phyloP scores from a whole-genome alignment of 495 filamentous ascomycete genomes.

The Choiromyces venosus region DNA sequence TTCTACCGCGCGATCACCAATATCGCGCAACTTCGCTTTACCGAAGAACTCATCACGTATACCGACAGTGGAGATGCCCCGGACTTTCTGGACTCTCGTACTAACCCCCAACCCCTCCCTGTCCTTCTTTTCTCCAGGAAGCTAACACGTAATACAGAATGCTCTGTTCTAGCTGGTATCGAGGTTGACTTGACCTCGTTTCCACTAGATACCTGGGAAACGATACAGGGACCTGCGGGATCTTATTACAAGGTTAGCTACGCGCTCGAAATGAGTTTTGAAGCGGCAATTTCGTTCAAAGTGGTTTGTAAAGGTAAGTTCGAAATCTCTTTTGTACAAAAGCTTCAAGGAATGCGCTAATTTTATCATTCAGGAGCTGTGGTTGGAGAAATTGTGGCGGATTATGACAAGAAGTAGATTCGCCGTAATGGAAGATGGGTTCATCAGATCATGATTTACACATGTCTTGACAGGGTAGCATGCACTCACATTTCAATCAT shows the following conservation, averaged over 20 bases:
- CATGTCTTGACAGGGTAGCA: background rate
- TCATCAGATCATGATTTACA: background rate
- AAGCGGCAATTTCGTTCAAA: background rate
- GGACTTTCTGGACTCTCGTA: background rate
- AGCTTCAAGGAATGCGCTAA: background rate
- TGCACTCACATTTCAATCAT: background rate
- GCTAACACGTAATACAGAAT: background rate
- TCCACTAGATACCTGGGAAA: background rate
- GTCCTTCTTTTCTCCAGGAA: background rate
- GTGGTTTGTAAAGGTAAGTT: background rate
- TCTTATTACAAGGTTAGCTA: background rate
- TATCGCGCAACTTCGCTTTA: background rate
- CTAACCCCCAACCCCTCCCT: background rate
- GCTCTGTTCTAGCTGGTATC: background rate
- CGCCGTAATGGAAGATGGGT: background rate
- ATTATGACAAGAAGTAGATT: slow-evolving; percentile 3
- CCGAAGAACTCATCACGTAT: background rate
- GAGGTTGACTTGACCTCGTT: background rate
- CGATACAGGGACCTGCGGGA: background rate
- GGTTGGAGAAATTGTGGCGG: background rate
- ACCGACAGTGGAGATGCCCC: background rate
- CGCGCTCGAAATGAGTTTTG: background rate
- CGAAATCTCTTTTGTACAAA: background rate
- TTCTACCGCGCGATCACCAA: slow-evolving; percentile 1
- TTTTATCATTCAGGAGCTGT: background rate